phyloP scores from a whole-genome alignment of 768 basidiomycete species.

The Russula emetica region DNA sequence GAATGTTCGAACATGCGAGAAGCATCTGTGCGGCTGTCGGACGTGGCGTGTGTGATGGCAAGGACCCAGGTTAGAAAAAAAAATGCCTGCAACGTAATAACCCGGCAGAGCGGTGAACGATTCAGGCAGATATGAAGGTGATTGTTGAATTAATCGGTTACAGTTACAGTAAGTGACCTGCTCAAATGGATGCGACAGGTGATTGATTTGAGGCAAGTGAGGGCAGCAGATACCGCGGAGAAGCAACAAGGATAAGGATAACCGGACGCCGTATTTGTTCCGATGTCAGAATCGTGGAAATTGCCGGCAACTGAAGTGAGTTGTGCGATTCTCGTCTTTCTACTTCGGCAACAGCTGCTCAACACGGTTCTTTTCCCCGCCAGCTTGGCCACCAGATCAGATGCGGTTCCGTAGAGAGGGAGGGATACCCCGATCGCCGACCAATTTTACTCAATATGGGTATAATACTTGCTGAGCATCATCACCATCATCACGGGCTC shows the following conservation, averaged over 20 bases:
- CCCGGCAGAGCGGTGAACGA: not conserved
- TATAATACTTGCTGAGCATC: too few relatives aligned
- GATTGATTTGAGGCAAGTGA: too few relatives aligned
- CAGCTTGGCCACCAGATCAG: not conserved
- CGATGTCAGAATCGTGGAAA: not conserved
- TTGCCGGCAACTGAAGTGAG: not conserved
- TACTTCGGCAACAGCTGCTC: not conserved
- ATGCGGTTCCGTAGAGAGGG: not conserved
- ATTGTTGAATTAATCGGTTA: not conserved
- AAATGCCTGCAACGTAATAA: not conserved
- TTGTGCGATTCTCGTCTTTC: not conserved
- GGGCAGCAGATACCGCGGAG: not conserved
- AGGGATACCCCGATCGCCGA: too few relatives aligned
- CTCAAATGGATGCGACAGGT: not conserved
- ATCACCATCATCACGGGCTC: too few relatives aligned
- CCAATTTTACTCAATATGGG: not conserved
- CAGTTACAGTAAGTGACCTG: not conserved
- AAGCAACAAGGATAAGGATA: not conserved
- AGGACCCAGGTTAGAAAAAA: not conserved
- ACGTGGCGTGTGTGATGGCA: not conserved
- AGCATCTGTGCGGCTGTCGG: slow-evolving; percentile 6
- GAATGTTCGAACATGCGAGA: not conserved
- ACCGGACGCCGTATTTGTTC: not conserved
- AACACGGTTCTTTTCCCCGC: not conserved
- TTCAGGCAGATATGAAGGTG: not conserved